Conservation (phyloP, 2,329 filamentous ascomycete genomes). For the Knufia petricola region DNA sequence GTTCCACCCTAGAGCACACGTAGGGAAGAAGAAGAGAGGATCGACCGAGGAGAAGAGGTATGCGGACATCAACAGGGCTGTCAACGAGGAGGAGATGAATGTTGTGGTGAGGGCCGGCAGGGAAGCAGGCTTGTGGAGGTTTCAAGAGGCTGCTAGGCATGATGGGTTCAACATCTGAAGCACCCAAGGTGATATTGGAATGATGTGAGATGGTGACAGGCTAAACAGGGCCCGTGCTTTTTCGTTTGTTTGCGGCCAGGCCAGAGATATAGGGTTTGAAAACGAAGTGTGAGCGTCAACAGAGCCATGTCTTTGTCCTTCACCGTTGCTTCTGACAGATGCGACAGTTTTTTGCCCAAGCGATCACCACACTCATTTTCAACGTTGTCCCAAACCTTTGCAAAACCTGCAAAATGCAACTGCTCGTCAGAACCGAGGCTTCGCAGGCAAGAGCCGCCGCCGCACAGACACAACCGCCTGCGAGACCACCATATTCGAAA, state of each 20-base stretch:
- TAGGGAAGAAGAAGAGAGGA: constrained; percentile 55
- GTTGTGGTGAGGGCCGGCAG: constrained; percentile 58
- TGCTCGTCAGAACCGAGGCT: no score
- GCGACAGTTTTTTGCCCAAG: no score
- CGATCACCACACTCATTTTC: no score
- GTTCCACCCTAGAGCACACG: constrained; percentile 70
- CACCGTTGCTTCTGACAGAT: no score
- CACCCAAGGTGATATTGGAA: neutral
- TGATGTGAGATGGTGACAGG: neutral
- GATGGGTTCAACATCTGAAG: constrained; percentile 44
- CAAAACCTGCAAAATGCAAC: no score
- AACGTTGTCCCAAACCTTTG: no score
- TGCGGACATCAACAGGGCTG: constrained; percentile 66
- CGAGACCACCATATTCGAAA: neutral
- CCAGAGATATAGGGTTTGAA: no score
- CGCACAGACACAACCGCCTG: neutral
- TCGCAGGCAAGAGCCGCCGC: no score
- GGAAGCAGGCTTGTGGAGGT: constrained; percentile 66
- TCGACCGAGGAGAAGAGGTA: constrained; percentile 45
- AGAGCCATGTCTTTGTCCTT: no score
- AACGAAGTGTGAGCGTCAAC: no score
- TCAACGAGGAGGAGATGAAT: constrained; percentile 55
- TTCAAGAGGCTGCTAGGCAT: constrained; percentile 56
- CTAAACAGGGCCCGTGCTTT: neutral
- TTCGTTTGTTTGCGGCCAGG: no score